A percentile compares a stretch with the other conserved stretches of the same genome.
Conservation (phyloP, 202 grass and related monocot species). For the Zoysia matrella region DNA sequence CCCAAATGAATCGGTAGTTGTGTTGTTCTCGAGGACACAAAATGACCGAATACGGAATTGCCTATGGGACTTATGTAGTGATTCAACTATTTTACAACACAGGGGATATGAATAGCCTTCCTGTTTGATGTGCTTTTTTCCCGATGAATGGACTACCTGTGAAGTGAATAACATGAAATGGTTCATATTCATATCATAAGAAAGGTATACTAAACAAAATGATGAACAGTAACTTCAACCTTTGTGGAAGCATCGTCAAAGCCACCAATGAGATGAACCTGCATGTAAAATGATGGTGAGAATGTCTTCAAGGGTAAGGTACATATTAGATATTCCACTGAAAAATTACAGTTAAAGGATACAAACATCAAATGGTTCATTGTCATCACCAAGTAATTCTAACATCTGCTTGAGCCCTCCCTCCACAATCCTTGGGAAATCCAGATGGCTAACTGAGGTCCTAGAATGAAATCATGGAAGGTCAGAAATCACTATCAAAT, state of each 20-base stretch:
- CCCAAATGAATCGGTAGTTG: slow-evolving; percentile 57
- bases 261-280: slow-evolving; percentile 83
- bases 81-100: slow-evolving; percentile 84
- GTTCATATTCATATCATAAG: slow-evolving; percentile 4
- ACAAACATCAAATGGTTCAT: slow-evolving; percentile 87
- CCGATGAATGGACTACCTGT: slow-evolving; percentile 45
- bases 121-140: slow-evolving; percentile 52
- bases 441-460: slow-evolving; percentile 85
- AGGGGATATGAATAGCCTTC: slow-evolving; percentile 73
- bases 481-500: slow-evolving; percentile 19
- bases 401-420: slow-evolving; percentile 83
- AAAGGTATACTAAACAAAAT: slow-evolving; percentile 3
- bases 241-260: slow-evolving; percentile 78
- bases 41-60: slow-evolving; percentile 69
- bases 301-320: slow-evolving; percentile 10
- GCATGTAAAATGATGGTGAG: slow-evolving; percentile 48
- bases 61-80: slow-evolving; percentile 55
- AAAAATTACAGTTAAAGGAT: slow-evolving; percentile 39
- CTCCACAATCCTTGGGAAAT: slow-evolving; percentile 76
- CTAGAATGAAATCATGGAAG: slow-evolving; percentile 51
- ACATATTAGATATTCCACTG: slow-evolving; percentile 15
- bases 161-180: slow-evolving; percentile 29
- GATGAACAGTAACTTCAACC: slow-evolving; percentile 44
- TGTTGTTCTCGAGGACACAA: slow-evolving; percentile 83
- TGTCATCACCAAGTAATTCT: slow-evolving; percentile 63